Evolutionary conservation across 2,329 filamentous ascomycete species (phyloP), one percentile per base, ranked within the genome.

Genomic region (Fusarium tanahbumbuense): DNA sequence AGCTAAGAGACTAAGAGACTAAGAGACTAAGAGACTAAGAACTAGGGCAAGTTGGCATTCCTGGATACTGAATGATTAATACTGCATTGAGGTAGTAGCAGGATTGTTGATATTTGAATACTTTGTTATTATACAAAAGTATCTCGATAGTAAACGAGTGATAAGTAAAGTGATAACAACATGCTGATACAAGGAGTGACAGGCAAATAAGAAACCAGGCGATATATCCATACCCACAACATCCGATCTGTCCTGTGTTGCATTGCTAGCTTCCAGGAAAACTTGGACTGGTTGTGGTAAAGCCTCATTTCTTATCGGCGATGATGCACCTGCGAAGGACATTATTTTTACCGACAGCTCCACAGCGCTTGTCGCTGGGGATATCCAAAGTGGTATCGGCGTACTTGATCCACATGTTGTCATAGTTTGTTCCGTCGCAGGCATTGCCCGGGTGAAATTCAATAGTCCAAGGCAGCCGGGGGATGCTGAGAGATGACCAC

Each of bases 271-370:
- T 11, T 11, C 9, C 16, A 6, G 3, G 34, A 11, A 11, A 3
- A 18, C 6, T 9, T n/a, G 34, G 1, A 37, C 18, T n/a, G 5
- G 10, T n/a, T n/a, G 1, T n/a, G 10, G 1, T 2, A 7, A n/a
- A n/a, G 34, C 4, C 34, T 37, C 18, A 37, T 12, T 37, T 37
- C 34, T 37, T n/a, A 8, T 37, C 34, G 10, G 34, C 34, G 10
- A 37, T 37, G 34, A 37, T n/a, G 10, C 34, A 37, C 18, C 34
- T 37, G 18, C 34, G 34, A 18, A 18, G n/a, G 34, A 37, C 34
- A 3, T 37, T n/a, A 10, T 37, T n/a, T n/a, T 11, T 6, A 12
- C 18, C 34, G 34, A n/a, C 34, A 37, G 18, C 18, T n/a, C 10
- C 18, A n/a, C 18, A n/a, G 34, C 34, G 34, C 34, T 12, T 18